phyloP scores from a whole-genome alignment of 305 asterid species.

The Rubia tinctorum region DNA sequence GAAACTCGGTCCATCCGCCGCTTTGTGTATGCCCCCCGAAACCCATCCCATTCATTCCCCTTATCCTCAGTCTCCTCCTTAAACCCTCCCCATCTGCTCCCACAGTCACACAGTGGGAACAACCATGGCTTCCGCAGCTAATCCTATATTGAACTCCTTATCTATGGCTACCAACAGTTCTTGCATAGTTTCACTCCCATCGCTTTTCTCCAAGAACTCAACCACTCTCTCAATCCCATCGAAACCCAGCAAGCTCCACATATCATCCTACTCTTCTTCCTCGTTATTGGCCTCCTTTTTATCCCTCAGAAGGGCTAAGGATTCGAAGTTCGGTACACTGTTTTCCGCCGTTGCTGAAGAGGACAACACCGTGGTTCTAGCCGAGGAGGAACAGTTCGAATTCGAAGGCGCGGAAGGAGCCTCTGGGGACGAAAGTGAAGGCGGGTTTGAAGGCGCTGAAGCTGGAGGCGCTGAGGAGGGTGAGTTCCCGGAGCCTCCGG shows the following conservation, averaged over 20 bases:
- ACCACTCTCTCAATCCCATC: slow-evolving; percentile 17
- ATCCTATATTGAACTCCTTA: slow-evolving; percentile 29
- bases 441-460: slow-evolving; percentile 18
- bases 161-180: slow-evolving; percentile 34
- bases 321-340: slow-evolving; percentile 26
- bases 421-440: slow-evolving; percentile 24
- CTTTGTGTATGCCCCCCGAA: slow-evolving; percentile 2
- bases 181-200: slow-evolving; percentile 35
- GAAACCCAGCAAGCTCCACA: slow-evolving; percentile 29
- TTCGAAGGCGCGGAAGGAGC: slow-evolving; percentile 16
- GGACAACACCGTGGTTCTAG: slow-evolving; percentile 45
- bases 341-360: slow-evolving; percentile 52
- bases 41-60: slow-evolving; percentile 2
- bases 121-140: slow-evolving; percentile 29
- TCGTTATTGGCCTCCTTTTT: slow-evolving; percentile 11
- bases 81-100: slow-evolving; percentile 11
- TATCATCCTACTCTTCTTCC: slow-evolving; percentile 27
- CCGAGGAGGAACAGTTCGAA: slow-evolving; percentile 27
- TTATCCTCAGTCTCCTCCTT: slow-evolving; percentile 12
- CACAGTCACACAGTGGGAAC: slow-evolving; percentile 7
- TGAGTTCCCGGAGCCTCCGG: slow-evolving; percentile 50
- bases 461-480: slow-evolving; percentile 22
- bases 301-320: slow-evolving; percentile 18
- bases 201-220: slow-evolving; percentile 25
- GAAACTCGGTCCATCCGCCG: slow-evolving; percentile 11